Conservation (phyloP, 345 rosid species). For the Euphorbia peplus region DNA sequence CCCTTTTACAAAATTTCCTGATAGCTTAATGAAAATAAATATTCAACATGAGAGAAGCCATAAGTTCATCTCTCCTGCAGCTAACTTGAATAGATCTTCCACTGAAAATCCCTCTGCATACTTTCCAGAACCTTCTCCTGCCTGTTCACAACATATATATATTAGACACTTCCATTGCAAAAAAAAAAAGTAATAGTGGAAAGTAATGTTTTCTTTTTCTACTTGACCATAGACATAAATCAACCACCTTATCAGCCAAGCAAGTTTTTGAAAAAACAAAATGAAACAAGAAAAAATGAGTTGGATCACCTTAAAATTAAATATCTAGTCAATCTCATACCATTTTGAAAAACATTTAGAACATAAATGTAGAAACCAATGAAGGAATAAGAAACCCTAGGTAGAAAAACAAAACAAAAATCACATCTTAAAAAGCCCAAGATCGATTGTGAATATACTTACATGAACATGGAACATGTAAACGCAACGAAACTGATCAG, state of each 20-base stretch:
- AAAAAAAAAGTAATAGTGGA: background rate
- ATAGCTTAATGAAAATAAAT: background rate
- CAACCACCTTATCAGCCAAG: no score
- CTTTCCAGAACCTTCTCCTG: constrained; percentile 23
- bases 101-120: constrained; percentile 38
- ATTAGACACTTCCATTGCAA: background rate
- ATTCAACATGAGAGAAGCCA: constrained; percentile 41
- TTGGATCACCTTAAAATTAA: no score
- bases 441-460: constrained; percentile 9
- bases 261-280: no score
- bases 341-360: no score
- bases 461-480: constrained; percentile 43
- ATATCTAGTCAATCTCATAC: no score
- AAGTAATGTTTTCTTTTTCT: no score
- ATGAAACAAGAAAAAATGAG: no score
- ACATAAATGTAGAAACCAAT: no score
- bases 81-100: constrained; percentile 46
- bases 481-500: constrained; percentile 32
- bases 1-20: background rate
- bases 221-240: background rate
- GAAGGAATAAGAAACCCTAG: no score
- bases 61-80: constrained; percentile 49
- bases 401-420: no score
- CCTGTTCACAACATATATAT: constrained; percentile 17
- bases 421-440: no score